Percentiles rank a stretch among this genome's conserved stretches.
These are phyloP conservation scores for Piper longum DNA, from an alignment of 164 flowering plant genomes.

Conservation along the genomic window DNA sequence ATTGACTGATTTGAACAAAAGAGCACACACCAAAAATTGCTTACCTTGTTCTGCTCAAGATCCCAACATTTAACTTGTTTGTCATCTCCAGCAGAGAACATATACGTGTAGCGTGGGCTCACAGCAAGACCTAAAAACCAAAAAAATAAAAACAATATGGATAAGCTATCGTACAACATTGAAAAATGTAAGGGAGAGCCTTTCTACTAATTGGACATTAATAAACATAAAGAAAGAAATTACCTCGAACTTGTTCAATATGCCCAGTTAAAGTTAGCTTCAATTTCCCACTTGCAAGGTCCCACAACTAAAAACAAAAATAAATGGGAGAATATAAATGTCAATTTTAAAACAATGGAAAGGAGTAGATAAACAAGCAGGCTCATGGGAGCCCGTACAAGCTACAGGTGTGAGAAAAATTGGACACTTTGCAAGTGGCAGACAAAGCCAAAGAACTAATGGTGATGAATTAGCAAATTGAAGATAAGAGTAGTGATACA, in stretches of 20 bases:
- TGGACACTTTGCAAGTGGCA: neutral
- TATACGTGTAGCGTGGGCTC: conserved; percentile 69
- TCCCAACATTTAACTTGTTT: conserved; percentile 99
- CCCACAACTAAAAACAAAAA: conserved; percentile 62
- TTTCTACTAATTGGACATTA: neutral
- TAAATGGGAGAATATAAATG: conserved; percentile 9
- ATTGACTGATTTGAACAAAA: neutral
- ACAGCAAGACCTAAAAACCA: conserved; percentile 80
- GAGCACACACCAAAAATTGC: neutral
- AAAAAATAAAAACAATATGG: conserved; percentile 3
- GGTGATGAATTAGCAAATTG: too few relatives aligned
- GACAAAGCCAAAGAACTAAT: neutral
- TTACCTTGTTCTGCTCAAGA: conserved; percentile 97
- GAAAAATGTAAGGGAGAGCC: neutral
- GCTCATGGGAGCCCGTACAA: neutral
- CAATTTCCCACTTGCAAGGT: conserved; percentile 65
- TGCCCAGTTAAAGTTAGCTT: conserved; percentile 95
- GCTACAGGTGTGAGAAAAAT: neutral
- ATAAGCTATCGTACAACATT: neutral
- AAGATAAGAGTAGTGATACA: too few relatives aligned
- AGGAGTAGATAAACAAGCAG: neutral
- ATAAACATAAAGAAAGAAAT: conserved; percentile 11
- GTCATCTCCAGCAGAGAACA: conserved; percentile 99
- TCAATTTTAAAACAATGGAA: neutral
- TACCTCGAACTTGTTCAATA: conserved; percentile 91